Base-by-base conservation (phyloP, 2,329 filamentous ascomycete species). In the Coniochaeta pulveracea region DNA sequence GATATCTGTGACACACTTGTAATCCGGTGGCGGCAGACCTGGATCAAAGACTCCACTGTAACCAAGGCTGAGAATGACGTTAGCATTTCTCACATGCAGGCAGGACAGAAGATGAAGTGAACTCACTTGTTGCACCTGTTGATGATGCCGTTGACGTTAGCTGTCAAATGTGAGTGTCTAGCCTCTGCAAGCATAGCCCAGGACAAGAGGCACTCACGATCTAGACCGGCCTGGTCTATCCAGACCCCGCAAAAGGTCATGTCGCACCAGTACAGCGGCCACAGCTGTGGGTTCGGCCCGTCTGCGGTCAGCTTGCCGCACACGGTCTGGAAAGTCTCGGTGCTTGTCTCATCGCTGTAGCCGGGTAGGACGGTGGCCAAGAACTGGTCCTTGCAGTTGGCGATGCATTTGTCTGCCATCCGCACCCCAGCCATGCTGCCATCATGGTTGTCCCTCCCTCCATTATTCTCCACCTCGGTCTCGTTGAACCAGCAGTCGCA, bases 201-300 rank as follows among this genome's bases (percentile, higher is more conserved):
- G 16, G 16, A n/a, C 16, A 11, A 10, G 26, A 23, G 6, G 34
- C 19, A 61, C 62, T 56, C 45, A 65, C 69, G 67, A 45, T 69
- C 65, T 47, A 63, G 56, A 5, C 46, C 46, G 10, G 44, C 37
- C 31, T 42, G 39, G 16, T 46, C 40, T 26, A 55, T 55, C 37
- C 55, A 50, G 27, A 72, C 64, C 18, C 67, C 68, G 43, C 68
- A 73, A 31, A 56, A 55, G 33, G 55, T 57, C 31, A 58, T 55
- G 44, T 71, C 65, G 47, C 69, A 71, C 47, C 65, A 66, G 45
- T 72, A 72, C 15, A 72, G 50, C 25, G 51, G 45, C 54, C 57
- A 61, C 9, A 72, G 54, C 26, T 52, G 44, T 17, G 45, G 44
- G 33, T 47, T 44, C 19, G 48, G 40, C 15, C 38, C 34, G 6